A percentile compares a stretch with the other conserved stretches of the same genome.
These are phyloP conservation scores for Kappamyces sp. DNA, from an alignment of 192 early-diverging fungal genomes.

Conservation along the genomic window DNA sequence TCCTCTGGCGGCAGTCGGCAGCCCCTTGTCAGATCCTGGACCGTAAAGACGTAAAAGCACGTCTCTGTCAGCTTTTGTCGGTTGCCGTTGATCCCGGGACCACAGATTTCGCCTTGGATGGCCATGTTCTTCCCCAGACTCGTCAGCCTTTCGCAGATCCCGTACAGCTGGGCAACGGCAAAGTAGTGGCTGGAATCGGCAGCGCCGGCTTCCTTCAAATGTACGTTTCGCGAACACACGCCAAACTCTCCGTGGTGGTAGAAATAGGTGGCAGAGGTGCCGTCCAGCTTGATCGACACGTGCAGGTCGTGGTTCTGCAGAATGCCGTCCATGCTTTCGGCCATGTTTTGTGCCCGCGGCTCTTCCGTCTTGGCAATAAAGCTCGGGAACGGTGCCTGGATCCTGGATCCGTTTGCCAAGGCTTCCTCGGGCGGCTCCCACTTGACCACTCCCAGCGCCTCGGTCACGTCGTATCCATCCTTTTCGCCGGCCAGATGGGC, in stretches of 20 bases:
- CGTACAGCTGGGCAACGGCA: neutral
- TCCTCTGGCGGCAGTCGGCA: neutral
- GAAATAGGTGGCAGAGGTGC: slow-evolving; percentile 20
- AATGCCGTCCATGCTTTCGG: neutral
- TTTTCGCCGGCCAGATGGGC: slow-evolving; percentile 1
- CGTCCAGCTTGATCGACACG: slow-evolving; percentile 16
- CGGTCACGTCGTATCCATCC: slow-evolving; percentile 9
- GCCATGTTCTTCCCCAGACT: slow-evolving; percentile 5
- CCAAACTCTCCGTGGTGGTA: slow-evolving; percentile 14
- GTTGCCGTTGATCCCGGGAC: slow-evolving; percentile 7
- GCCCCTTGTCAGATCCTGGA: slow-evolving; percentile 6
- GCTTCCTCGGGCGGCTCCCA: slow-evolving; percentile 6
- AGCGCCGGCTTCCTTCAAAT: neutral
- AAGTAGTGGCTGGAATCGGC: neutral
- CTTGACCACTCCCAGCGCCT: neutral
- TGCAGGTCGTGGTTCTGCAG: slow-evolving; percentile 7
- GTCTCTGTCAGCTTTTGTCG: neutral
- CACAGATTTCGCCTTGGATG: slow-evolving; percentile 11
- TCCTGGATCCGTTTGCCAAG: neutral
- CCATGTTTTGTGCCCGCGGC: slow-evolving; percentile 1
- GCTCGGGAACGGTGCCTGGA: neutral
- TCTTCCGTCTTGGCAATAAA: slow-evolving; percentile 14
- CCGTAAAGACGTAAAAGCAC: slow-evolving; percentile 4
- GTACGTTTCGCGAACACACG: slow-evolving; percentile 15
- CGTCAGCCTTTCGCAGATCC: neutral